These are phyloP conservation scores for Parasitella parasitica DNA, from an alignment of 371 early-diverging fungal genomes.

Conservation along the genomic window DNA sequence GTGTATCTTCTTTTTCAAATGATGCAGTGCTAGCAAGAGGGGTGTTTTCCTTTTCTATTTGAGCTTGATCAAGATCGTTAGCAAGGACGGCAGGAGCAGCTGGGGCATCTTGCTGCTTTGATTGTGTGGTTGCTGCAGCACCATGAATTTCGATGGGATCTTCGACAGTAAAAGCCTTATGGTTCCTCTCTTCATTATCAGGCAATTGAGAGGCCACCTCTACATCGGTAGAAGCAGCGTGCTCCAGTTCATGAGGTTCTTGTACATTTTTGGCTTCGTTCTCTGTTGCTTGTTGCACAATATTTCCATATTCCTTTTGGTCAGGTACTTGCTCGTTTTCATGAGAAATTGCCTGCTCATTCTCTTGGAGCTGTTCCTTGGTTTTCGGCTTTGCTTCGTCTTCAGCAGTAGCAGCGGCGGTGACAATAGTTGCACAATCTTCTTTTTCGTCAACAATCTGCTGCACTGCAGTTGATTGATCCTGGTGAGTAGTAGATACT, in stretches of 20 bases:
- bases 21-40: background rate
- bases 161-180: background rate
- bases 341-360: background rate
- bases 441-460: background rate
- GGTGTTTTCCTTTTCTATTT: background rate
- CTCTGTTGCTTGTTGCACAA: background rate
- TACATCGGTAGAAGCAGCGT: background rate
- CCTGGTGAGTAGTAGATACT: background rate
- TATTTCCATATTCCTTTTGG: background rate
- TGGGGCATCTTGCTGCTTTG: background rate
- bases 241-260: background rate
- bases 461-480: background rate
- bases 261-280: background rate
- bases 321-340: background rate
- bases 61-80: background rate
- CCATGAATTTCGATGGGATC: background rate
- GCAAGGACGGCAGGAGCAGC: background rate
- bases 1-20: constrained; percentile 1
- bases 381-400: background rate
- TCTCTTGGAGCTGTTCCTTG: background rate
- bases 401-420: background rate
- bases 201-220: background rate
- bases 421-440: background rate
- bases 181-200: too few relatives aligned
- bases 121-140: background rate